Evolutionary conservation across 768 basidiomycete species (phyloP).

Genomic region (Rhodosporidiobolus sp.): DNA sequence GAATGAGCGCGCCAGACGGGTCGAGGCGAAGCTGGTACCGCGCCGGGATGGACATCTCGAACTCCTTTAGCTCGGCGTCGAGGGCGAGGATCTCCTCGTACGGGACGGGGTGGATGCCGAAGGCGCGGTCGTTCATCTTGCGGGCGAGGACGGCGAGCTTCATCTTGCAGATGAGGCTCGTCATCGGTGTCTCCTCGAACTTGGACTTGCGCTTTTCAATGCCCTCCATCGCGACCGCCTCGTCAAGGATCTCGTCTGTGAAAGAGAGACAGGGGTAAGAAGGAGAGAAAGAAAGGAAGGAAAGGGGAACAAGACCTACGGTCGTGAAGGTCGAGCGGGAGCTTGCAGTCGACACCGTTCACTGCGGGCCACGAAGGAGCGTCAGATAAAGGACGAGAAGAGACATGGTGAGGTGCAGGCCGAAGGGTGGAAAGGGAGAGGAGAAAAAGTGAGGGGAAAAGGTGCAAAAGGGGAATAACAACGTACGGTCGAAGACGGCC

Average conservation of each 20-base stretch:
- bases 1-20: constrained; percentile 17
- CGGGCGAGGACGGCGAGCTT: constrained; percentile 30
- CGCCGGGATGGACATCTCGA: constrained; percentile 22
- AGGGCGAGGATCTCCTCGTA: constrained; percentile 34
- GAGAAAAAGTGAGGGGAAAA: too few species aligned
- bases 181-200: constrained; percentile 36
- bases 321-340: constrained; percentile 35
- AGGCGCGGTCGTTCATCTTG: constrained; percentile 39
- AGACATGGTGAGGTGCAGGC: too few species aligned
- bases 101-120: constrained; percentile 33
- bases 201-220: constrained; percentile 14
- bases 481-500: constrained; percentile 29
- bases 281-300: neutral
- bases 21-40: constrained; percentile 26
- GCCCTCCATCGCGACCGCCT: constrained; percentile 23
- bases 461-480: too few species aligned
- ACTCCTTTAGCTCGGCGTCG: constrained; percentile 32
- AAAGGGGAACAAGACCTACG: neutral
- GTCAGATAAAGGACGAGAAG: too few species aligned
- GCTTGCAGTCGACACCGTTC: constrained; percentile 21
- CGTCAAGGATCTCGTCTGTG: constrained; percentile 33
- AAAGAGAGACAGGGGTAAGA: neutral
- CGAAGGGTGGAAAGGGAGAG: too few species aligned
- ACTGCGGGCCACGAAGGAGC: too few species aligned
- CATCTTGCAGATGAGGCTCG: constrained; percentile 28